Evolutionary conservation across 164 flowering plant species (phyloP).

Genomic region (grape (Vitis vinifera)): ASM3070453v1 NC_081823.1:7725001-7725500

Average conservation of each 20-base stretch:
- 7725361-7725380: too few relatives aligned
- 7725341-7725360: too few relatives aligned
- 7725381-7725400: too few relatives aligned
- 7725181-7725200: constrained; percentile 85
- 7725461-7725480: neutral
- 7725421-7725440: too few relatives aligned
- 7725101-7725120: constrained; percentile 77
- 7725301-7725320: constrained; percentile 6
- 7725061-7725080: constrained; percentile 88
- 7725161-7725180: constrained; percentile 75
- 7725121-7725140: constrained; percentile 80
- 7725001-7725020: constrained; percentile 73
- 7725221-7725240: constrained; percentile 40
- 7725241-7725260: constrained; percentile 61
- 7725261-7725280: constrained; percentile 82
- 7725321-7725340: neutral
- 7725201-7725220: constrained; percentile 64
- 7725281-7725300: constrained; percentile 72
- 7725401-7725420: too few relatives aligned
- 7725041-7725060: constrained; percentile 77
- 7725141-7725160: constrained; percentile 66
- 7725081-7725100: constrained; percentile 84
- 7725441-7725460: too few relatives aligned
- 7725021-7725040: constrained; percentile 69
- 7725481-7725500: neutral